Percentiles rank a stretch among this genome's conserved stretches.
Evolutionary conservation across 2,329 filamentous ascomycete species (phyloP).

Genomic region (Cordyceps fumosorosea): DNA sequence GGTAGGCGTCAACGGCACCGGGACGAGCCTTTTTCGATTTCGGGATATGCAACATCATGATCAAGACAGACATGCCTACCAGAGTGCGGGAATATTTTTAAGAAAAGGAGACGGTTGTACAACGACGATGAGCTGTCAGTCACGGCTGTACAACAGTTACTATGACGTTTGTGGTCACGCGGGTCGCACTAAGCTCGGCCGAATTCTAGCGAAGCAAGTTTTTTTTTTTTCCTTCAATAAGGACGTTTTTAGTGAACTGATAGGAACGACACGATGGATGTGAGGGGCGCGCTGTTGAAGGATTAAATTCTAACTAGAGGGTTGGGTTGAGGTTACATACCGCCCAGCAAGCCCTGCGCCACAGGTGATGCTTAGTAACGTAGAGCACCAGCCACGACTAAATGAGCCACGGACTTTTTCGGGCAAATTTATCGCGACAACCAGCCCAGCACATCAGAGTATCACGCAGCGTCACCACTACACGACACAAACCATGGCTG

Average conservation of each 20-base stretch:
- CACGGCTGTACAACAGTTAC: neutral
- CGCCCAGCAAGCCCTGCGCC: neutral
- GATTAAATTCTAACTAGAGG: neutral
- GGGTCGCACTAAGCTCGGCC: conserved; percentile 10
- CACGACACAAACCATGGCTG: conserved; percentile 29
- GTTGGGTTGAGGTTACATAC: neutral
- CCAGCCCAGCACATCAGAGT: too few species aligned
- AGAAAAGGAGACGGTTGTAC: neutral
- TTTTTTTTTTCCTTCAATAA: neutral
- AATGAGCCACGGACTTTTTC: neutral
- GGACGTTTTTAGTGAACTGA: neutral
- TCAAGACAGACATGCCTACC: neutral
- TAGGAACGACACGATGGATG: neutral
- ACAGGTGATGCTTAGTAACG: conserved; percentile 1
- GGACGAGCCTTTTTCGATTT: neutral
- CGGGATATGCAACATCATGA: neutral
- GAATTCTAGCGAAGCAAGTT: neutral
- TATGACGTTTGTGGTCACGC: conserved; percentile 13
- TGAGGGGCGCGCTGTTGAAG: neutral
- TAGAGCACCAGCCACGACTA: neutral
- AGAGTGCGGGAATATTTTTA: neutral
- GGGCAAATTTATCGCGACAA: conserved; percentile 7
- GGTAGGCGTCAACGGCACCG: neutral
- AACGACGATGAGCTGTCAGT: neutral
- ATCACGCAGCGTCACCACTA: neutral